Percentiles rank a stretch among this genome's conserved stretches.
These are phyloP conservation scores for Penicillium palitans DNA, from an alignment of 2,329 filamentous ascomycete genomes.

Conservation along the genomic window DNA sequence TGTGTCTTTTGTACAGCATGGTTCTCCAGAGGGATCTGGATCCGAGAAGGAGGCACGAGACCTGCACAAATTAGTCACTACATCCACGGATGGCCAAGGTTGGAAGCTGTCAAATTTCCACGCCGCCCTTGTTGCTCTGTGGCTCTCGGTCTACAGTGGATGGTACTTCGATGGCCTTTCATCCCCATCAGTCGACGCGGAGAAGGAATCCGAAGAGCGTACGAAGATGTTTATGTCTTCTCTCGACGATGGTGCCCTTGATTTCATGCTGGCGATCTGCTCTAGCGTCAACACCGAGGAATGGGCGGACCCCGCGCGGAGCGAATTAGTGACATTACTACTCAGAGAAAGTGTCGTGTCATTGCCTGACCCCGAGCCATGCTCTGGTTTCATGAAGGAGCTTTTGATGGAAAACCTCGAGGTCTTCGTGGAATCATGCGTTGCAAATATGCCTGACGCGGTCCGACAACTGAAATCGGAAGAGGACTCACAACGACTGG, in stretches of 20 bases:
- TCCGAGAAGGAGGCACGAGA: conserved; percentile 68
- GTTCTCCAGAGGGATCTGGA: conserved; percentile 70
- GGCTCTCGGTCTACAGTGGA: conserved; percentile 90
- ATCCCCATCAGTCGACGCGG: conserved; percentile 62
- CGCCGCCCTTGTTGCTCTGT: conserved; percentile 76
- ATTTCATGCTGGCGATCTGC: conserved; percentile 83
- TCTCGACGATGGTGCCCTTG: conserved; percentile 84
- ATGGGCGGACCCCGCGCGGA: conserved; percentile 85
- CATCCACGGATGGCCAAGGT: conserved; percentile 63
- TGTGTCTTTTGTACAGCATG: conserved; percentile 73
- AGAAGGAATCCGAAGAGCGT: conserved; percentile 67
- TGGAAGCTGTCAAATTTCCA: conserved; percentile 77
- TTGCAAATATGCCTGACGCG: conserved; percentile 92
- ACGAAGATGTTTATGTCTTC: conserved; percentile 73
- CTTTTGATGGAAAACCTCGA: conserved; percentile 80
- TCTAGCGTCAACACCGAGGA: conserved; percentile 77
- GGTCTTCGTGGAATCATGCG: conserved; percentile 84
- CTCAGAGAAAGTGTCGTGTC: conserved; percentile 76
- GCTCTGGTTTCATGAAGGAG: conserved; percentile 70
- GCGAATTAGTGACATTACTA: conserved; percentile 77
- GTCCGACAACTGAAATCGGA: conserved; percentile 81
- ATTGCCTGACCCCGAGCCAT: conserved; percentile 65
- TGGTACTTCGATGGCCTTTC: conserved; percentile 76
- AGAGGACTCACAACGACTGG: conserved; percentile 74
- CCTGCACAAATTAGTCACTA: conserved; percentile 68